phyloP scores from a whole-genome alignment of 2,329 filamentous ascomycete species.

The Neopestalotiopsis sp. region DNA sequence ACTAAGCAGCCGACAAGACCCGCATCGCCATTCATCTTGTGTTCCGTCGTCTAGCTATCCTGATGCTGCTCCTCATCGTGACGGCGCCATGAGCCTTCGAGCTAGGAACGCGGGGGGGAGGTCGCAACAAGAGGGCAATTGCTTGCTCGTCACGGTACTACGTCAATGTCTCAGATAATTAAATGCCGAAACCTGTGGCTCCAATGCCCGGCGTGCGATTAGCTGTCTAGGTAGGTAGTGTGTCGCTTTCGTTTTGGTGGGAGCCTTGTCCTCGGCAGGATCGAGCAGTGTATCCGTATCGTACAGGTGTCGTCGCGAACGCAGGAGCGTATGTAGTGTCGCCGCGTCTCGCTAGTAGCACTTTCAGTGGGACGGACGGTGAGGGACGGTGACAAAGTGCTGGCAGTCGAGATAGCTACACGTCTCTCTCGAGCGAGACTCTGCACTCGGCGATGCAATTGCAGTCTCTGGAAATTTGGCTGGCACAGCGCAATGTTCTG shows the following conservation, averaged over 20 bases:
- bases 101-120: neutral
- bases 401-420: neutral
- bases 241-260: neutral
- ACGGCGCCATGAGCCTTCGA: constrained; percentile 33
- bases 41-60: constrained; percentile 37
- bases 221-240: neutral
- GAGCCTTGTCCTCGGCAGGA: neutral
- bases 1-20: constrained; percentile 66
- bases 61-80: constrained; percentile 37
- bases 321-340: neutral
- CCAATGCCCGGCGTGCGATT: neutral
- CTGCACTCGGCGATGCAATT: neutral
- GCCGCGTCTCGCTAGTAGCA: neutral
- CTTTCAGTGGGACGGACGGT: neutral
- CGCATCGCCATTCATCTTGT: constrained; percentile 63
- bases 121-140: constrained; percentile 4
- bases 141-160: neutral
- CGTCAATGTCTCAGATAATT: constrained; percentile 1
- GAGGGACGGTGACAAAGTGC: neutral
- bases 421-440: neutral
- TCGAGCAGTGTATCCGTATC: neutral
- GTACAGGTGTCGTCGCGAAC: neutral
- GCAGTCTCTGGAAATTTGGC: neutral
- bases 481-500: neutral
- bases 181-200: neutral